Conservation (phyloP, 1,284 basidiomycete genomes). For the Trichosporon sp. region DNA sequence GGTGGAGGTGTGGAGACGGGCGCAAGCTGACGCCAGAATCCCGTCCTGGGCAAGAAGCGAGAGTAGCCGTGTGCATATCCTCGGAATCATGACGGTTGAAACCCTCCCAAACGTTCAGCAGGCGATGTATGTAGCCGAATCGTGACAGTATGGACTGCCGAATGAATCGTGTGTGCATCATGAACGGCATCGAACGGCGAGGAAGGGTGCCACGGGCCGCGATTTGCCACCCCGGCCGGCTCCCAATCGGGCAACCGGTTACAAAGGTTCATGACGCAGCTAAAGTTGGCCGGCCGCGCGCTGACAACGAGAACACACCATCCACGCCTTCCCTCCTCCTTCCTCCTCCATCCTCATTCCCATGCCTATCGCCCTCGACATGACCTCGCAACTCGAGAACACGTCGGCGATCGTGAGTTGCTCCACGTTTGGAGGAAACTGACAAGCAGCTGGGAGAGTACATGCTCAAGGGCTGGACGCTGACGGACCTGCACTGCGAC, state of each 20-base stretch:
- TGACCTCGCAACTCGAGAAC: conserved; percentile 38
- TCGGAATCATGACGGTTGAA: too few relatives aligned
- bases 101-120: too few relatives aligned
- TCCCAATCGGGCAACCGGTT: background rate
- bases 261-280: conserved; percentile 1
- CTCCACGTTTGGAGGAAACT: background rate
- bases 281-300: background rate
- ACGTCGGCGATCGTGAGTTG: conserved; percentile 43
- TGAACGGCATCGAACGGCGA: background rate
- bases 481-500: conserved; percentile 47
- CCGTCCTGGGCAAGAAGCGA: background rate
- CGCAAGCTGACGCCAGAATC: background rate
- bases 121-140: background rate
- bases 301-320: background rate
- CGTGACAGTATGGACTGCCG: background rate
- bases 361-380: conserved; percentile 32
- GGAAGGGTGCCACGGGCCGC: background rate
- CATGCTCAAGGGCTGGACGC: conserved; percentile 51
- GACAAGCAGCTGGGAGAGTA: conserved; percentile 46
- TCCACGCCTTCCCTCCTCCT: background rate
- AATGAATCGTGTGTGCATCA: background rate
- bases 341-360: background rate
- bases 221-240: background rate
- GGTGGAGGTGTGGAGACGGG: too few relatives aligned
- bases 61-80: background rate